phyloP scores from a whole-genome alignment of 768 basidiomycete species.

The Cystoderma amianthinum region DNA sequence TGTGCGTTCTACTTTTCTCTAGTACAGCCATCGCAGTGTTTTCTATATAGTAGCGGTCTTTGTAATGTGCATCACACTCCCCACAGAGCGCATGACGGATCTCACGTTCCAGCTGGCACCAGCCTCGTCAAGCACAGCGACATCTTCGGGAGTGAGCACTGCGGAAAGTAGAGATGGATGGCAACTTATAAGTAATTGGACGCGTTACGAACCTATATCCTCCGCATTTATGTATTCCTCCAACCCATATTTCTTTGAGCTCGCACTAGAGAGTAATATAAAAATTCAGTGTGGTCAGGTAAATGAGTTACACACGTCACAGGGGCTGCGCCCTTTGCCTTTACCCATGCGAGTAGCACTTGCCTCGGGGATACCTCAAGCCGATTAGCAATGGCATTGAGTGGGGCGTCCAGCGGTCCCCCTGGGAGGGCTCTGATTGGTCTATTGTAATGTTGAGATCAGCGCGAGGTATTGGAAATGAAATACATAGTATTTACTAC shows the following conservation, averaged over 20 bases:
- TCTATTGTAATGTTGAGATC: constrained; percentile 19
- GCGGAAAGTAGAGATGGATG: not conserved
- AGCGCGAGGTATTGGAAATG: not conserved
- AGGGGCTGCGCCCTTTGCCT: constrained; percentile 57
- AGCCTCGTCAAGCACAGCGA: constrained; percentile 49
- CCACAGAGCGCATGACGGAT: no score
- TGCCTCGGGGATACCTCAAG: constrained; percentile 54
- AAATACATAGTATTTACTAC: no score
- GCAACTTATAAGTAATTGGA: not conserved
- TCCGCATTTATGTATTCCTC: constrained; percentile 64
- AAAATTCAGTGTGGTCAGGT: not conserved
- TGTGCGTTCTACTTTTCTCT: no score
- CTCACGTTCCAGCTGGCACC: no score
- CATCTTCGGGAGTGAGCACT: constrained; percentile 47
- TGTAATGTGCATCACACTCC: no score
- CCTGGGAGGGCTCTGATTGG: constrained; percentile 54
- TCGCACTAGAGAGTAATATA: constrained; percentile 31
- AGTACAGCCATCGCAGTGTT: no score
- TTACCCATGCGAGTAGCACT: constrained; percentile 67
- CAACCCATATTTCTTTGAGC: constrained; percentile 58
- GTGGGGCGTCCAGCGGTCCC: constrained; percentile 57
- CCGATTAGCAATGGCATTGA: constrained; percentile 44
- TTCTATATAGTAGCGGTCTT: no score
- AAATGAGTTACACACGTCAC: constrained; percentile 48
- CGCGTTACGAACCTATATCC: constrained; percentile 41